Evolutionary conservation across 1,139 yeast species (phyloP).

Genomic region (Geotrichum candidum): DNA sequence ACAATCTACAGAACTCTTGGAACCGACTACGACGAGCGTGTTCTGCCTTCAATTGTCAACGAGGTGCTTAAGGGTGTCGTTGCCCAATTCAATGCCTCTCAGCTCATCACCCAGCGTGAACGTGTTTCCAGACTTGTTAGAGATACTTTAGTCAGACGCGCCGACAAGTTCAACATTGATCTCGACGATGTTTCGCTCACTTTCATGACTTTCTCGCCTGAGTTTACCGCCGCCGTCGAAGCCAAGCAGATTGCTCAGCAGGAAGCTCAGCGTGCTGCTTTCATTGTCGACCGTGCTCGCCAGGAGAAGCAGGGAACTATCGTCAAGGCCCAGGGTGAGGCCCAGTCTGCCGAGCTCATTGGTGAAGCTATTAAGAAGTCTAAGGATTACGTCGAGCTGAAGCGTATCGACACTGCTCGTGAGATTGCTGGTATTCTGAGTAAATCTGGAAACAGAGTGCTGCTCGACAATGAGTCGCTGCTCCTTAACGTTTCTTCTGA

Average conservation of each 20-base stretch:
- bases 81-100: slow-evolving; percentile 97
- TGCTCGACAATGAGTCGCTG: slow-evolving; percentile 87
- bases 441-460: slow-evolving; percentile 81
- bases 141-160: slow-evolving; percentile 87
- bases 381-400: slow-evolving; percentile 90
- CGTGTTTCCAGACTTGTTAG: slow-evolving; percentile 86
- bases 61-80: slow-evolving; percentile 95
- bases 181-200: slow-evolving; percentile 96
- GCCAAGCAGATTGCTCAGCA: slow-evolving; percentile 99
- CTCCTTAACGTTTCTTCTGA: slow-evolving; percentile 83
- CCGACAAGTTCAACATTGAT: slow-evolving; percentile 76
- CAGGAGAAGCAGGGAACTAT: slow-evolving; percentile 97
- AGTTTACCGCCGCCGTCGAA: slow-evolving; percentile 95
- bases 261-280: slow-evolving; percentile 98
- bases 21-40: slow-evolving; percentile 90
- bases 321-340: slow-evolving; percentile 97
- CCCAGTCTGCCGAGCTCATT: slow-evolving; percentile 93
- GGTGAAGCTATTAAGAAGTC: slow-evolving; percentile 98
- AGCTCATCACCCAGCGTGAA: slow-evolving; percentile 96
- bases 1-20: slow-evolving; percentile 88
- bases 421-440: slow-evolving; percentile 88
- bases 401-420: slow-evolving; percentile 93
- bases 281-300: slow-evolving; percentile 90
- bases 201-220: slow-evolving; percentile 95
- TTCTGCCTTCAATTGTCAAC: slow-evolving; percentile 91